These are phyloP conservation scores for Closterium sp. DNA, from an alignment of 139 green algal species.

Conservation along the genomic window DNA sequence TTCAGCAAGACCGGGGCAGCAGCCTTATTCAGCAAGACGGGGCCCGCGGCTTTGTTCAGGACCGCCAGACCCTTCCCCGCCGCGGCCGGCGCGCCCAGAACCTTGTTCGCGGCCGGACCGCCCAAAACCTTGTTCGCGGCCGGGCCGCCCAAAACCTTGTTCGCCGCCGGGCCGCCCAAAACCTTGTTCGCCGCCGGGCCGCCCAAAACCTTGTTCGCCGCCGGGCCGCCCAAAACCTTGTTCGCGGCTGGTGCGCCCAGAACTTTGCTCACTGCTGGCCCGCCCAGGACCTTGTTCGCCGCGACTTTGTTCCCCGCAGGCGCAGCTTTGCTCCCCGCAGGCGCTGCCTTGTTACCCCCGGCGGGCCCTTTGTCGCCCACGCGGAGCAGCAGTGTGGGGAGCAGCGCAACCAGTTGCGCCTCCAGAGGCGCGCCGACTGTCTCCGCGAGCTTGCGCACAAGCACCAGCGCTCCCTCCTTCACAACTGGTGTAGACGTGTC, in stretches of 20 bases:
- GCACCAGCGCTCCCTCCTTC: conserved; percentile 16
- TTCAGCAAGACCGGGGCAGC: background rate
- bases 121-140: too few species aligned
- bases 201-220: background rate
- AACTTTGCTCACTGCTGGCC: background rate
- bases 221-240: background rate
- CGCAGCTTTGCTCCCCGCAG: background rate
- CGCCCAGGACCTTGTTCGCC: too few species aligned
- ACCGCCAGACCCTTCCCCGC: too few species aligned
- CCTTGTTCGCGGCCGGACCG: background rate
- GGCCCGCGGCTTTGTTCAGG: background rate
- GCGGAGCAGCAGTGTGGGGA: conserved; percentile 5
- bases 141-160: background rate
- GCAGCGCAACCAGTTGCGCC: conserved; percentile 16
- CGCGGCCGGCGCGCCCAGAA: background rate
- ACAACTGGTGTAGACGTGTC: background rate
- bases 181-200: background rate
- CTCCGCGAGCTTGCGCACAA: background rate
- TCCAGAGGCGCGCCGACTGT: conserved; percentile 4
- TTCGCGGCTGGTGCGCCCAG: background rate
- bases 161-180: background rate
- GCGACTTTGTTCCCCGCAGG: background rate
- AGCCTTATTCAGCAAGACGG: background rate
- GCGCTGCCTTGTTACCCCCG: background rate
- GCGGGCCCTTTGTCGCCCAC: conserved; percentile 28